These are phyloP conservation scores for Murraya koenigii DNA, from an alignment of 345 rosid genomes.

Conservation along the genomic window DNA sequence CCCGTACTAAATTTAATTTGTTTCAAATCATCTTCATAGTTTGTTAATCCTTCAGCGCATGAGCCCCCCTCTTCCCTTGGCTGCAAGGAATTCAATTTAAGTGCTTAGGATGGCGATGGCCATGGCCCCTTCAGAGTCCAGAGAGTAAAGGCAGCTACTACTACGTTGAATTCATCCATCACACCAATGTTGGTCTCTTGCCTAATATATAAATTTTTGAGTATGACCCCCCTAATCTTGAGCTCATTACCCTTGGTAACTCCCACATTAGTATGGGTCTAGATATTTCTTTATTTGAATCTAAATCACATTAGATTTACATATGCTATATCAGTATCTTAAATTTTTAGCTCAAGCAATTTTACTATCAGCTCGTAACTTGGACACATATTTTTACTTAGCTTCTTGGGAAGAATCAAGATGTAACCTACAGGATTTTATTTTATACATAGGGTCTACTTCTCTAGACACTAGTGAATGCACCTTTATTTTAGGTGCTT, in stretches of 20 bases:
- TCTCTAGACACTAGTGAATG: neutral
- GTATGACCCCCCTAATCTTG: neutral
- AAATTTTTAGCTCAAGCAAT: neutral
- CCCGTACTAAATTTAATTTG: neutral
- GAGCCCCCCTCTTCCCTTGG: conserved; percentile 9
- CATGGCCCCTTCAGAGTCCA: too few species aligned
- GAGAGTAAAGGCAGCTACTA: conserved; percentile 20
- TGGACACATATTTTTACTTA: neutral
- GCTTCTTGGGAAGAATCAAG: neutral
- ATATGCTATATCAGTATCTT: too few species aligned
- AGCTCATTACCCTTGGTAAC: neutral
- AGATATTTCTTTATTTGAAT: too few species aligned
- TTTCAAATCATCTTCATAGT: neutral
- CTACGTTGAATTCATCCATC: neutral
- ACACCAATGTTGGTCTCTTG: neutral
- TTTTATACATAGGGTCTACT: neutral
- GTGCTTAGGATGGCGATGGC: conserved; percentile 12
- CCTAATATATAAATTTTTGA: neutral
- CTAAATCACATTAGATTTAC: too few species aligned
- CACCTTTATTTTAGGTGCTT: neutral
- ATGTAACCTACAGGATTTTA: neutral
- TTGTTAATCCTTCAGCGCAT: neutral
- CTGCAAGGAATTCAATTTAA: conserved; percentile 15
- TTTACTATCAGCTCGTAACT: neutral
- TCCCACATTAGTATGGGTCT: too few species aligned